Conservation (phyloP, 208 protist genomes). For the Leishmania major region DNA sequence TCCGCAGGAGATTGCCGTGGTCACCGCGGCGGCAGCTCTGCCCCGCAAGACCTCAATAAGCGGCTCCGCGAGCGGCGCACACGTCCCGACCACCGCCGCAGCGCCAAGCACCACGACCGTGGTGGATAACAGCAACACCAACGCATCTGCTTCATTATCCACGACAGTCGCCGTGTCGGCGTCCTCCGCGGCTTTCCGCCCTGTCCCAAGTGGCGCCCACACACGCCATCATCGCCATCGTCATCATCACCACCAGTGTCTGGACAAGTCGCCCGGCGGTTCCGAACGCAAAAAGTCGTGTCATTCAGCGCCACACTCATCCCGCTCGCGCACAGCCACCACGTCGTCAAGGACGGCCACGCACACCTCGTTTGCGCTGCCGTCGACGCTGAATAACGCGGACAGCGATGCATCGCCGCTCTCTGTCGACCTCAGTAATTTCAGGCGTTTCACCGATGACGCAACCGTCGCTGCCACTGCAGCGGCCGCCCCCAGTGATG, state of each 20-base stretch:
- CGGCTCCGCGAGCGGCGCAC: background rate
- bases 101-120: background rate
- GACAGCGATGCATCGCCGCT: conserved; percentile 1
- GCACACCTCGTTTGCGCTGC: conserved; percentile 19
- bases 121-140: background rate
- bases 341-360: background rate
- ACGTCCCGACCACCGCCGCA: background rate
- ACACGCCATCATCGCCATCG: conserved; percentile 6
- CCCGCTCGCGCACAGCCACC: background rate
- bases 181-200: background rate
- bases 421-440: background rate
- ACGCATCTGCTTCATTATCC: background rate
- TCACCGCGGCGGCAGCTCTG: background rate
- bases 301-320: background rate
- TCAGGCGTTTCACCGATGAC: conserved; percentile 2
- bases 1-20: conserved; percentile 16
- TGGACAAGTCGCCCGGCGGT: background rate
- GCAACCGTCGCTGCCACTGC: background rate
- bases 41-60: background rate
- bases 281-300: background rate
- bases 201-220: background rate
- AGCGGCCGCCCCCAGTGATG: background rate
- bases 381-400: conserved; percentile 15
- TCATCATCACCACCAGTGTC: conserved; percentile 1
- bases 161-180: background rate